Evolutionary conservation across 2,329 filamentous ascomycete species (phyloP), one percentile per base, ranked within the genome.

Genomic region (Parafenestella ontariensis): DNA sequence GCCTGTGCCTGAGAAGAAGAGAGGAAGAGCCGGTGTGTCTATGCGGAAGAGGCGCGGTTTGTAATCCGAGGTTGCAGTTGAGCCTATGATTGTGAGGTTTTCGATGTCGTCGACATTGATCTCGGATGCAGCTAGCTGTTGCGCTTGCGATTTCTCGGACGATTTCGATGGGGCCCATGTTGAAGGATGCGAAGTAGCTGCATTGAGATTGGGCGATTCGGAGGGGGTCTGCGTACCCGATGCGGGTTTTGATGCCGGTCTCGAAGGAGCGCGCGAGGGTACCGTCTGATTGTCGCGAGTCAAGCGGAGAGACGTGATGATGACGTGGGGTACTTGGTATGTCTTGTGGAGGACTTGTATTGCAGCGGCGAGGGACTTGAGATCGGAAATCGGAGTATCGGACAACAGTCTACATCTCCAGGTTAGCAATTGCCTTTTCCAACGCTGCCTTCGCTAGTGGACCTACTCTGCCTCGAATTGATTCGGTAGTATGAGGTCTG

Each of bases 1-100:
- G 42, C 95, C 95, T 0, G 96, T 98, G 36, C 95, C 95, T 66
- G 90, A 92, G 78, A 98, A 99, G 82, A 95, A 96, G 77, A 92
- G 91, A 71, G 96, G 90, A 55, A 97, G 88, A 24, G 89, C 86
- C 0, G 94, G 92, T 52, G 97, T 91, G 51, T 90, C 87, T 68
- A 98, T 88, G 68, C 89, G 88, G 82, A 98, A 99, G 47, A 94
- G 83, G n/a, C 95, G 88, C 0, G 94, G 87, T 37, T 81, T 82
- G 61, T 86, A 85, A 49, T 82, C 78, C 1, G 81, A 81, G 2
- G 84, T 87, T 71, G 87, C 88, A 17, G 88, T 92, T 10, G 90
- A 93, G 51, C 92, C 92, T 52, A 96, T 86, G 31, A 95, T 86
- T 23, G 86, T 88, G 11, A 93, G 84, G 47, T 83, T 74, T 23